Percentiles rank a stretch among this genome's conserved stretches.
Evolutionary conservation across 495 filamentous ascomycete genomes (phyloP).

Genomic region (Penicillium cosmopolitanum): DNA sequence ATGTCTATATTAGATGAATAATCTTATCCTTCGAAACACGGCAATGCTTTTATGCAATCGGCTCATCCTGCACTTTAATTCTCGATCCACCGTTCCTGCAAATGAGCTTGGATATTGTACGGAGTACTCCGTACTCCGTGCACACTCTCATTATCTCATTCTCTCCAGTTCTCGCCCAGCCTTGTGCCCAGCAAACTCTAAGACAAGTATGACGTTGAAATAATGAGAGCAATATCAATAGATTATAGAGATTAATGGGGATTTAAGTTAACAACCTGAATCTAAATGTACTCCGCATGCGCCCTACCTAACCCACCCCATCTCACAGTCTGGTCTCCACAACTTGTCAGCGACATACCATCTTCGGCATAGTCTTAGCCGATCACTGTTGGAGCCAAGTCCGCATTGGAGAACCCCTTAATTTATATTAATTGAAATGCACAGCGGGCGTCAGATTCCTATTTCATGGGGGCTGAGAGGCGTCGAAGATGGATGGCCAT

Average conservation of each 20-base stretch:
- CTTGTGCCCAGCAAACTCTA: not conserved
- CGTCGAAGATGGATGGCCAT: not conserved
- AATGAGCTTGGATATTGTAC: not conserved
- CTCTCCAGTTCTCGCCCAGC: not conserved
- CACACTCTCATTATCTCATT: not conserved
- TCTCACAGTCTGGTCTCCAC: constrained; percentile 12
- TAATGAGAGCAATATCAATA: no score
- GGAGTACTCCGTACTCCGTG: not conserved
- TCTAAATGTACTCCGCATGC: not conserved
- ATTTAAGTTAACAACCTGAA: not conserved
- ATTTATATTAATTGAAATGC: not conserved
- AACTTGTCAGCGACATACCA: constrained; percentile 21
- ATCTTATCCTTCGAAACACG: not conserved
- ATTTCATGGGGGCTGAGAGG: not conserved
- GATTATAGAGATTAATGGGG: not conserved
- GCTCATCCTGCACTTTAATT: constrained; percentile 1
- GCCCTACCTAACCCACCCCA: not conserved
- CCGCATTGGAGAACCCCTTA: not conserved
- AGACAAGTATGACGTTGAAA: not conserved
- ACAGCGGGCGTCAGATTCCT: constrained; percentile 7
- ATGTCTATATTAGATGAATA: not conserved
- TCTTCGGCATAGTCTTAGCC: constrained; percentile 11
- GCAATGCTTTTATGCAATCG: not conserved
- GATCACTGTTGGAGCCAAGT: constrained; percentile 7
- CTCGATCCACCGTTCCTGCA: constrained; percentile 1